Percentiles rank a stretch among this genome's conserved stretches.
Evolutionary conservation across 2,329 filamentous ascomycete genomes (phyloP).

Genomic region (Phaeosphaeriaceae sp.): DNA sequence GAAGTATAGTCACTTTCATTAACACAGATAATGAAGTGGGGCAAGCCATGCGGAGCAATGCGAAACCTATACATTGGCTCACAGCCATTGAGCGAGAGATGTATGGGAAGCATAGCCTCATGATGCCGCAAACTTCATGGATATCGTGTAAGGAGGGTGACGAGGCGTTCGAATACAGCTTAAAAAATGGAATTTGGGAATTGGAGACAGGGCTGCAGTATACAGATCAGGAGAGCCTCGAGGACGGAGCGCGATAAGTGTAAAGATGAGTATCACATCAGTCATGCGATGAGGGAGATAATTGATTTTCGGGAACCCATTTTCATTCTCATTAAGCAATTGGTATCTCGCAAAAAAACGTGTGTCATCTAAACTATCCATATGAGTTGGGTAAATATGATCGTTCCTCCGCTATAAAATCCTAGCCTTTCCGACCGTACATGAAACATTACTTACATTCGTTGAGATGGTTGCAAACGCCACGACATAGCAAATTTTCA

Average conservation of each 20-base stretch:
- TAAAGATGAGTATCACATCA: not conserved
- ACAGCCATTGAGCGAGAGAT: slow-evolving; percentile 7
- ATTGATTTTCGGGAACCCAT: too few species aligned
- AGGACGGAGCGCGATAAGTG: not conserved
- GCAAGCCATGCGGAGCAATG: too few species aligned
- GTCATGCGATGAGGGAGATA: too few species aligned
- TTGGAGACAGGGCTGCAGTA: not conserved
- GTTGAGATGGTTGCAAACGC: too few species aligned
- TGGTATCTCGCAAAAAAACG: slow-evolving; percentile 20
- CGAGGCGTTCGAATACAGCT: not conserved
- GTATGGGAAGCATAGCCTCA: slow-evolving; percentile 1
- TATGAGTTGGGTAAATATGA: not conserved
- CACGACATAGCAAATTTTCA: slow-evolving; percentile 10
- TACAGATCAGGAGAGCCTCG: not conserved
- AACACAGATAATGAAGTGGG: too few species aligned
- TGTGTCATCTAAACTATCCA: not conserved
- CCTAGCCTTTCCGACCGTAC: not conserved
- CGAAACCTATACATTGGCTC: slow-evolving; percentile 5
- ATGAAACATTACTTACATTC: not conserved
- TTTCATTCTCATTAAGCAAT: slow-evolving; percentile 6
- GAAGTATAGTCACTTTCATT: too few species aligned
- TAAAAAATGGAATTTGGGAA: slow-evolving; percentile 3
- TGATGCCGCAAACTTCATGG: not conserved
- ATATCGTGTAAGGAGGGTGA: not conserved
- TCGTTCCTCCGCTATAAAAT: not conserved